Conservation (phyloP, 2,329 filamentous ascomycete genomes). For the Hymenoscyphus occultus region DNA sequence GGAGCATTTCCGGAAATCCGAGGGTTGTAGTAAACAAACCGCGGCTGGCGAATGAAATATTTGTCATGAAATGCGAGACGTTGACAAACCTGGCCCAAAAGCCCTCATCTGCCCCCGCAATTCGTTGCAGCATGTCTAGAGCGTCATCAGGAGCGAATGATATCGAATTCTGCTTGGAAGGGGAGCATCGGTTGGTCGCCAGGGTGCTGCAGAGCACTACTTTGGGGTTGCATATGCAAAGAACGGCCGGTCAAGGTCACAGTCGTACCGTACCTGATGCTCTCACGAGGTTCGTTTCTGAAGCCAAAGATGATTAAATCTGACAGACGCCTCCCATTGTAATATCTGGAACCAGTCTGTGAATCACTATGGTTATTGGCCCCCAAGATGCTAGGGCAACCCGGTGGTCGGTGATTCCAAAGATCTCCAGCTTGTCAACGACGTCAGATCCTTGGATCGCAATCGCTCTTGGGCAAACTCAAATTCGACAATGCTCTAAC, state of each 20-base stretch:
- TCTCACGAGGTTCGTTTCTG: not conserved
- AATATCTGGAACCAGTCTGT: no score
- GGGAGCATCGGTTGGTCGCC: not conserved
- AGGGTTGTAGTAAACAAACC: not conserved
- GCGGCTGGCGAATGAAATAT: not conserved
- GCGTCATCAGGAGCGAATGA: not conserved
- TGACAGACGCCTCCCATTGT: no score
- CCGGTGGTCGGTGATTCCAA: not conserved
- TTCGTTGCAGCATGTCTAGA: not conserved
- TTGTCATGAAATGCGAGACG: constrained; percentile 7
- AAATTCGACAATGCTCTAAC: not conserved
- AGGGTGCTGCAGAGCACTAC: not conserved
- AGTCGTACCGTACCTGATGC: not conserved
- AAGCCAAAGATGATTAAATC: no score
- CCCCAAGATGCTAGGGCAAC: not conserved
- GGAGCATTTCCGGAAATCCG: not conserved
- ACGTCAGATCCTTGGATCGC: not conserved
- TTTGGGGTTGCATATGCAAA: constrained; percentile 1
- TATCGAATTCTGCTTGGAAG: not conserved
- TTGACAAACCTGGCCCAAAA: constrained; percentile 3
- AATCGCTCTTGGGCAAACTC: not conserved
- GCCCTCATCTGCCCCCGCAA: not conserved
- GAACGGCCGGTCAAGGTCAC: constrained; percentile 4
- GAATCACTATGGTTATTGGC: no score
- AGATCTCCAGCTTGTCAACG: not conserved